Evolutionary conservation across 176 grass and related monocot species (phyloP).

Genomic region (Puccinellia tenuiflora): DNA sequence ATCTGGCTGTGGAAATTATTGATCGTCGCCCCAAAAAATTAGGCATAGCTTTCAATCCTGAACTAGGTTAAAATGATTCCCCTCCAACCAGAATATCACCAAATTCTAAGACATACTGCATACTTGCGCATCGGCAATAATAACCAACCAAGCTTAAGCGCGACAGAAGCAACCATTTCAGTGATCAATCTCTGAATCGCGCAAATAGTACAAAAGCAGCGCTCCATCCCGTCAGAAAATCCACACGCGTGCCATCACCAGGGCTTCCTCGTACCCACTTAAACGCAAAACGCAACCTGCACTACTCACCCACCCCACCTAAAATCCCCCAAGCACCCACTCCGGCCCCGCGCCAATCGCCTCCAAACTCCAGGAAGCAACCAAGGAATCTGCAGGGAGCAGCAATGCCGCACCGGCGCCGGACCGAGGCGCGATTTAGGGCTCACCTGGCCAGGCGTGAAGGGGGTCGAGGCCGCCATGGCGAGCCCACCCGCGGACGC

Average conservation of each 20-base stretch:
- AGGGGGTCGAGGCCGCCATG: constrained; percentile 36
- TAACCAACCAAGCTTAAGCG: background rate
- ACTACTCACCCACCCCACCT: background rate
- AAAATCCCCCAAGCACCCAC: background rate
- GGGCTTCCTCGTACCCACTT: background rate
- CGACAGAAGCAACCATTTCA: constrained; percentile 12
- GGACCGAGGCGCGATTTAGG: constrained; percentile 29
- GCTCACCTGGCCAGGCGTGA: constrained; percentile 64
- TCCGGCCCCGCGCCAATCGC: background rate
- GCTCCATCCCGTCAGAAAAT: background rate
- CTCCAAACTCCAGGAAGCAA: background rate
- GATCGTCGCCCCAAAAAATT: background rate
- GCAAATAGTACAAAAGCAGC: background rate
- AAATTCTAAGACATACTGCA: background rate
- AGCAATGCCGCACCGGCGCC: constrained; percentile 15
- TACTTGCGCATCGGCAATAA: background rate
- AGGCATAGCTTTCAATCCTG: background rate
- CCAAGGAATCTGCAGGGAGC: background rate
- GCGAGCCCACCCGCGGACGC: constrained; percentile 27
- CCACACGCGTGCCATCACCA: background rate
- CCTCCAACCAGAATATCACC: background rate
- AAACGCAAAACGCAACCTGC: background rate
- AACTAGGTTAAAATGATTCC: background rate
- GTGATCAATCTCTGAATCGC: background rate
- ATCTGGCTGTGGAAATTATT: background rate